These are phyloP conservation scores for Cadophora luteo-olivacea DNA, from an alignment of 2,329 filamentous ascomycete species.

Conservation along the genomic window DNA sequence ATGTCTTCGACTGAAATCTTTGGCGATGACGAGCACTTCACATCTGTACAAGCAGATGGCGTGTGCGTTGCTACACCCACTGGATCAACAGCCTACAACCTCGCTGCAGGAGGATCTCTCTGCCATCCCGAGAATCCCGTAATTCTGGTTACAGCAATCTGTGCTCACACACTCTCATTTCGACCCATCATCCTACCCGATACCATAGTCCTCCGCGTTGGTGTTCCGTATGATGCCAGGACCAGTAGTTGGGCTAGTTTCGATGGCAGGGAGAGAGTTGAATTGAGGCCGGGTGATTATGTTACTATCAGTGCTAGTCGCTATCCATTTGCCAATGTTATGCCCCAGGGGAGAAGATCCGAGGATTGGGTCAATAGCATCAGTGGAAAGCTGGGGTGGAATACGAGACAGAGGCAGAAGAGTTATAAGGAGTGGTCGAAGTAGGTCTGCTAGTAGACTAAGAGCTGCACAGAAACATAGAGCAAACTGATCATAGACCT, in stretches of 20 bases:
- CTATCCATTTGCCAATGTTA: conserved; percentile 80
- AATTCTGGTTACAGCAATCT: conserved; percentile 92
- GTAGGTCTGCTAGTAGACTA: neutral
- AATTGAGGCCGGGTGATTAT: conserved; percentile 80
- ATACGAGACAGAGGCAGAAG: conserved; percentile 80
- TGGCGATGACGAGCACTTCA: conserved; percentile 91
- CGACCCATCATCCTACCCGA: conserved; percentile 96
- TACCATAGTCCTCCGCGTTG: conserved; percentile 90
- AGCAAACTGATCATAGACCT: no score
- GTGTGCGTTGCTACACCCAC: conserved; percentile 94
- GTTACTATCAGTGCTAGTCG: conserved; percentile 82
- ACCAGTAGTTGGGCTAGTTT: conserved; percentile 97
- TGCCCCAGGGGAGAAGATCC: conserved; percentile 70
- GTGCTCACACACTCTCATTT: conserved; percentile 93
- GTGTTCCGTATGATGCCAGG: conserved; percentile 92
- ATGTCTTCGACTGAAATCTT: conserved; percentile 94
- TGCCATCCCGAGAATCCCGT: conserved; percentile 97
- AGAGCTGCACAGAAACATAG: neutral
- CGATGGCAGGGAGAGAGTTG: conserved; percentile 88
- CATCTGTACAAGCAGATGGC: conserved; percentile 90
- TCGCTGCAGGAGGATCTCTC: conserved; percentile 92
- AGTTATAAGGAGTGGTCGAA: conserved; percentile 52
- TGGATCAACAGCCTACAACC: conserved; percentile 93
- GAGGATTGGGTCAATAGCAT: conserved; percentile 88
- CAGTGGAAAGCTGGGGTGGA: conserved; percentile 80